These are phyloP conservation scores for Nothomitra cinnamomea DNA, from an alignment of 2,329 filamentous ascomycete genomes.

Conservation along the genomic window DNA sequence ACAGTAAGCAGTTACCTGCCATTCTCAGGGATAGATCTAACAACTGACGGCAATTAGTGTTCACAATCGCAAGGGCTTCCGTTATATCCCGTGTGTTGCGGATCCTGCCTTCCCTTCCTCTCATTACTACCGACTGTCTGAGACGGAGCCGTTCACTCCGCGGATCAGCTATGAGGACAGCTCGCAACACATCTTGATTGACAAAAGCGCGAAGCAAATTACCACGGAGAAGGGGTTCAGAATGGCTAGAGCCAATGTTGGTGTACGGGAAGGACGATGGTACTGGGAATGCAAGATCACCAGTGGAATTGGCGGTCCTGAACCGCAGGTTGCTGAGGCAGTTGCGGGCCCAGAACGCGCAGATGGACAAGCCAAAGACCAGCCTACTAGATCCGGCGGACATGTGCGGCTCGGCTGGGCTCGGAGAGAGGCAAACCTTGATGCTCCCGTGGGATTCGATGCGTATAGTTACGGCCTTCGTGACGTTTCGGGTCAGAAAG, in stretches of 20 bases:
- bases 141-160: slow-evolving; percentile 65
- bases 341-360: slow-evolving; percentile 10
- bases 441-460: slow-evolving; percentile 73
- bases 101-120: slow-evolving; percentile 75
- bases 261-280: slow-evolving; percentile 72
- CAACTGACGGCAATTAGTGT: slow-evolving; percentile 21
- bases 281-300: slow-evolving; percentile 92
- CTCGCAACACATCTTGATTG: slow-evolving; percentile 69
- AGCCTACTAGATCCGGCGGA: slow-evolving; percentile 21
- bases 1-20: slow-evolving; percentile 16
- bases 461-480: slow-evolving; percentile 89
- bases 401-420: slow-evolving; percentile 76
- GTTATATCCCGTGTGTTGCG: slow-evolving; percentile 80
- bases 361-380: slow-evolving; percentile 14
- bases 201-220: slow-evolving; percentile 55
- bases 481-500: slow-evolving; percentile 77
- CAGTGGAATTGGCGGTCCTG: slow-evolving; percentile 39
- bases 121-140: slow-evolving; percentile 78
- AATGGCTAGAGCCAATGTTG: slow-evolving; percentile 79
- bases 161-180: slow-evolving; percentile 89
- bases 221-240: slow-evolving; percentile 89
- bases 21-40: not conserved
- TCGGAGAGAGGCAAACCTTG: slow-evolving; percentile 60
- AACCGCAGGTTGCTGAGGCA: slow-evolving; percentile 13
- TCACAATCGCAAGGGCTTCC: slow-evolving; percentile 55